These are phyloP conservation scores for Cladosporium sp. DNA, from an alignment of 2,329 filamentous ascomycete species.

Conservation along the genomic window DNA sequence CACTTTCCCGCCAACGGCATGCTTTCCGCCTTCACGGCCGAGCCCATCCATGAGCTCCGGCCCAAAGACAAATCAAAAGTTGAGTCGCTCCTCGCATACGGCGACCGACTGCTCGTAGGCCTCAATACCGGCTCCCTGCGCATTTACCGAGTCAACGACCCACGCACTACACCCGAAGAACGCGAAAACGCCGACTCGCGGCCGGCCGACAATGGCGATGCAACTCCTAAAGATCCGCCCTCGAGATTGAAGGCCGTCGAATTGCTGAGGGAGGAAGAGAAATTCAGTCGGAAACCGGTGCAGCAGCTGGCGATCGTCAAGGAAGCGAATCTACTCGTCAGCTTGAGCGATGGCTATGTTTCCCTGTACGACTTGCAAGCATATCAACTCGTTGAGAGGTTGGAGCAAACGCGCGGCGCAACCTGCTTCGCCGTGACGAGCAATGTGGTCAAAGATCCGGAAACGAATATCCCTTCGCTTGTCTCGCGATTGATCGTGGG, in stretches of 20 bases:
- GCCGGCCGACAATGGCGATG: constrained; percentile 29
- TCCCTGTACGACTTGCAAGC: constrained; percentile 85
- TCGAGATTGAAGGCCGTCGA: constrained; percentile 58
- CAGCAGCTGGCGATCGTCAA: constrained; percentile 96
- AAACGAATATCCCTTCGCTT: constrained; percentile 85
- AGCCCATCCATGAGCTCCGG: constrained; percentile 94
- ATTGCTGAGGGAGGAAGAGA: constrained; percentile 85
- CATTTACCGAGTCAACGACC: constrained; percentile 85
- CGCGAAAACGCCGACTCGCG: constrained; percentile 24
- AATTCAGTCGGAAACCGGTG: constrained; percentile 84
- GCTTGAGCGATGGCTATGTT: constrained; percentile 83
- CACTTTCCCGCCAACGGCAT: constrained; percentile 16
- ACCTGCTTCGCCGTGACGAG: constrained; percentile 89
- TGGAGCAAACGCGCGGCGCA: constrained; percentile 82
- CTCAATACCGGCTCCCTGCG: constrained; percentile 84
- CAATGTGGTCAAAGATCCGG: constrained; percentile 86
- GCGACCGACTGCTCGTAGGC: constrained; percentile 87
- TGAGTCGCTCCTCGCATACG: constrained; percentile 89
- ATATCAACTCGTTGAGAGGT: constrained; percentile 74
- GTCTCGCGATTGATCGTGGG: constrained; percentile 89
- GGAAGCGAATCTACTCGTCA: constrained; percentile 86
- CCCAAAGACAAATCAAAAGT: constrained; percentile 95
- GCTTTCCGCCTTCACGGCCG: constrained; percentile 96
- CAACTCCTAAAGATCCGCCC: constrained; percentile 40
- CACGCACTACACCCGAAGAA: constrained; percentile 35